These are phyloP conservation scores for Hymenoscyphus fructigenus DNA, from an alignment of 2,329 filamentous ascomycete genomes.

Conservation along the genomic window DNA sequence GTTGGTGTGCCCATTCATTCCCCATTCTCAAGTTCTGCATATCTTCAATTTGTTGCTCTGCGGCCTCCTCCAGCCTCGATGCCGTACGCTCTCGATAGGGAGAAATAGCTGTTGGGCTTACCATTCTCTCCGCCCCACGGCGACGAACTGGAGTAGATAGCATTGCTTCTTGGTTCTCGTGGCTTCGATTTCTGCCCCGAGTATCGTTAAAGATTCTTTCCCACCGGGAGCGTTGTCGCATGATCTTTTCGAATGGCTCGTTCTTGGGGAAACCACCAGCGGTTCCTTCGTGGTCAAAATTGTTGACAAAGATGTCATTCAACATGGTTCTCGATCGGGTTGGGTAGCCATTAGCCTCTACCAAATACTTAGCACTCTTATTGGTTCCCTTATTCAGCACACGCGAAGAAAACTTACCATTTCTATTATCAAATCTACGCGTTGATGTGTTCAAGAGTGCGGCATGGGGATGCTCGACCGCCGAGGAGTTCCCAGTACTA, in stretches of 20 bases:
- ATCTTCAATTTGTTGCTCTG: background rate
- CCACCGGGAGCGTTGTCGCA: background rate
- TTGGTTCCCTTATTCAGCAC: background rate
- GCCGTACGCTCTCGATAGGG: background rate
- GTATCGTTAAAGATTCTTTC: background rate
- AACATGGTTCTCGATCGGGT: background rate
- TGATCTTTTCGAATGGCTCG: background rate
- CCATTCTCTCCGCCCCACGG: background rate
- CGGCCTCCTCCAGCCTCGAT: background rate
- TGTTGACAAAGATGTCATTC: background rate
- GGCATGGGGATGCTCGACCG: background rate
- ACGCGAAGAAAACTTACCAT: background rate
- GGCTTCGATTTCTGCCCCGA: background rate
- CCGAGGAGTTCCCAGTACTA: background rate
- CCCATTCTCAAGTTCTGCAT: no score
- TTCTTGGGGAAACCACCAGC: background rate
- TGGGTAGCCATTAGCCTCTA: background rate
- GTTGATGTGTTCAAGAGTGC: background rate
- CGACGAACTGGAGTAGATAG: background rate
- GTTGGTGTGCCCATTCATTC: no score
- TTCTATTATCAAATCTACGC: background rate
- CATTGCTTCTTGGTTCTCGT: background rate
- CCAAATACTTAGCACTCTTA: background rate
- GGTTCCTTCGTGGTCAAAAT: no score
- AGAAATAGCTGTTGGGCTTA: background rate